A percentile compares a stretch with the other conserved stretches of the same genome.
These are phyloP conservation scores for Porpolomopsis calyptriformis DNA, from an alignment of 768 basidiomycete genomes.

Conservation along the genomic window DNA sequence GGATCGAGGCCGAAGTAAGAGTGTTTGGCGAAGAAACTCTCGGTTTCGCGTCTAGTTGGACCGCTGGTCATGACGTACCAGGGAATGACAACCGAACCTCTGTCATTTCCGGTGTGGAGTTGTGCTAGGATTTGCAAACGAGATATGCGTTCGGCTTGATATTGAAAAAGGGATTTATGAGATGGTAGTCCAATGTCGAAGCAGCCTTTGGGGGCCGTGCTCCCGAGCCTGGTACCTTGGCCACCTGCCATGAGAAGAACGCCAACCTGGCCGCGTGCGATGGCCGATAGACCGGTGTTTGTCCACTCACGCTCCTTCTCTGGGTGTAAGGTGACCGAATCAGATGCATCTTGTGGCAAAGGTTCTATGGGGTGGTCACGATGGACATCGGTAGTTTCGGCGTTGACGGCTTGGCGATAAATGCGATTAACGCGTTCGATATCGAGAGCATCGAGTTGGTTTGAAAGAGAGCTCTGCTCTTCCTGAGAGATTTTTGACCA, in stretches of 20 bases:
- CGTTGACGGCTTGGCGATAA: constrained; percentile 62
- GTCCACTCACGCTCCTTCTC: constrained; percentile 65
- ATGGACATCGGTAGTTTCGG: constrained; percentile 43
- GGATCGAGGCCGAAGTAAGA: constrained; percentile 71
- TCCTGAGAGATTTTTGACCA: constrained; percentile 58
- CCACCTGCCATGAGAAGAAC: constrained; percentile 97
- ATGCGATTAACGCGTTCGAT: constrained; percentile 87
- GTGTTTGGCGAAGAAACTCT: constrained; percentile 70
- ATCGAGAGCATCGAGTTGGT: constrained; percentile 73
- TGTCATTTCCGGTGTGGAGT: constrained; percentile 36
- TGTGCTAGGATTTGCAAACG: constrained; percentile 73
- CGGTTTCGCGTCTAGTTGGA: constrained; percentile 82
- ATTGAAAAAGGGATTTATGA: constrained; percentile 89
- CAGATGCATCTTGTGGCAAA: constrained; percentile 66
- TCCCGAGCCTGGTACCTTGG: constrained; percentile 91
- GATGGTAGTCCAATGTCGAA: constrained; percentile 95
- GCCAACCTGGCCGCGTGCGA: constrained; percentile 77
- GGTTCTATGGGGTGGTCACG: constrained; percentile 58
- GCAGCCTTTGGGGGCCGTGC: constrained; percentile 90
- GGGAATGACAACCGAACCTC: constrained; percentile 62
- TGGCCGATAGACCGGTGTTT: constrained; percentile 66
- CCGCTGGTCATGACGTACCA: constrained; percentile 99
- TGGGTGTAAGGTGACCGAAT: constrained; percentile 40
- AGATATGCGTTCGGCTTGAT: constrained; percentile 92
- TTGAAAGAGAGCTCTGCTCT: constrained; percentile 52